Evolutionary conservation across 805 yeast species (phyloP).

Genomic region (Suhomyces prunicola): DNA sequence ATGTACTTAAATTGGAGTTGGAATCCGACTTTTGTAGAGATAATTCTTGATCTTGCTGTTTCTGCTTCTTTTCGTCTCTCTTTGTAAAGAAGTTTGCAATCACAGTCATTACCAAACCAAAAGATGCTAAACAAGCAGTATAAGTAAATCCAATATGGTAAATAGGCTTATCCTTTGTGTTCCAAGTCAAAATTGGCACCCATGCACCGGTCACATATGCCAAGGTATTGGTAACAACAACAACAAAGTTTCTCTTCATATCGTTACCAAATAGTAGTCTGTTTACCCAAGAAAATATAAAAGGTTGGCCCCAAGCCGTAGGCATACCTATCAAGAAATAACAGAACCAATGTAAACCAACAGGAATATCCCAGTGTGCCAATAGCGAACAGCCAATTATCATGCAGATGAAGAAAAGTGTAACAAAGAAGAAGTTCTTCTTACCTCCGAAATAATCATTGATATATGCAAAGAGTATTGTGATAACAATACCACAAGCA

Average conservation of each 20-base stretch:
- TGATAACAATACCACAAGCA: constrained; percentile 13
- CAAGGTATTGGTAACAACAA: constrained; percentile 36
- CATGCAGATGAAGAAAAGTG: constrained; percentile 35
- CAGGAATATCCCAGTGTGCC: constrained; percentile 48
- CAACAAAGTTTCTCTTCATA: constrained; percentile 37
- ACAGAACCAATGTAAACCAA: constrained; percentile 48
- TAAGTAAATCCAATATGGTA: constrained; percentile 16
- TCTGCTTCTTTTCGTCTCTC: constrained; percentile 21
- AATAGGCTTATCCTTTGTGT: constrained; percentile 31
- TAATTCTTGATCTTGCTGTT: neutral
- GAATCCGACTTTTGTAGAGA: neutral
- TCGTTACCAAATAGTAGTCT: constrained; percentile 43
- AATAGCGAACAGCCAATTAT: constrained; percentile 43
- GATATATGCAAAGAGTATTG: constrained; percentile 11
- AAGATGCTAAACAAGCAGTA: constrained; percentile 26
- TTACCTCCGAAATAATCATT: constrained; percentile 32
- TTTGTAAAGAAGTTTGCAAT: constrained; percentile 23
- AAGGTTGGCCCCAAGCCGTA: constrained; percentile 52
- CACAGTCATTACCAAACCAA: constrained; percentile 29
- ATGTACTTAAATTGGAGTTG: neutral
- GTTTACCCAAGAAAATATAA: constrained; percentile 58
- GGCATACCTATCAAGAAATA: constrained; percentile 50
- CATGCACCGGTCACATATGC: constrained; percentile 40
- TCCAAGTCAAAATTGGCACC: constrained; percentile 41
- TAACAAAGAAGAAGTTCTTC: constrained; percentile 36